Percentiles rank a stretch among this genome's conserved stretches.
These are phyloP conservation scores for Stephania cephalantha DNA, from an alignment of 164 flowering plant genomes.

Conservation along the genomic window DNA sequence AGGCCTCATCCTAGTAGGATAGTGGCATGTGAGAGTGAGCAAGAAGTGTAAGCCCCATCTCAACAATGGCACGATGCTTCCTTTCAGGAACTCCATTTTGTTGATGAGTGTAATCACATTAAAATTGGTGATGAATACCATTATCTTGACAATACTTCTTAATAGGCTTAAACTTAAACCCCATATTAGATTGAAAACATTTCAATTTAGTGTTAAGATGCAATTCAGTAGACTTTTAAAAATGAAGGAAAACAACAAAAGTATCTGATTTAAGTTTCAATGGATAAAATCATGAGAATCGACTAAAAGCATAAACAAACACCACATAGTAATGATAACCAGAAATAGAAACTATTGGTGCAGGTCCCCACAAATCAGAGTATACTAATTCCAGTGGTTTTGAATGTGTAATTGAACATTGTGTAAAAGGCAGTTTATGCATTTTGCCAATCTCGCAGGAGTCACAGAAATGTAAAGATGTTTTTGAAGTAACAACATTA, in stretches of 20 bases:
- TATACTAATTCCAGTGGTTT: not conserved
- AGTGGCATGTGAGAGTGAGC: too few relatives aligned
- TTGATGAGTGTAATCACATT: not conserved
- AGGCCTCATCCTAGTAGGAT: too few relatives aligned
- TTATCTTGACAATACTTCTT: not conserved
- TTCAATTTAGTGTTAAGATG: too few relatives aligned
- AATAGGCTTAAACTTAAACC: not conserved
- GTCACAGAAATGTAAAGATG: too few relatives aligned
- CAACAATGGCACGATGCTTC: not conserved
- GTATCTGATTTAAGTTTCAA: not conserved
- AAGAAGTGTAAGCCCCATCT: too few relatives aligned
- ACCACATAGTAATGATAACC: not conserved
- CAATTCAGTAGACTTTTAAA: not conserved
- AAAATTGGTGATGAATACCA: not conserved
- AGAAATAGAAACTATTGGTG: not conserved
- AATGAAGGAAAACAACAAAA: not conserved
- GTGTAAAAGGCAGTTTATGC: too few relatives aligned
- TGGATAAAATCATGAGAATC: not conserved
- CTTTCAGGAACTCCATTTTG: not conserved
- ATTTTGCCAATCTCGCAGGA: too few relatives aligned
- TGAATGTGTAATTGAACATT: too few relatives aligned
- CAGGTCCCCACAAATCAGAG: not conserved
- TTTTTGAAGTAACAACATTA: too few relatives aligned
- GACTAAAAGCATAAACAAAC: not conserved
- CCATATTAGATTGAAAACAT: not conserved